Evolutionary conservation across 768 basidiomycete species (phyloP).

Genomic region (Termitomyces heimii): DNA sequence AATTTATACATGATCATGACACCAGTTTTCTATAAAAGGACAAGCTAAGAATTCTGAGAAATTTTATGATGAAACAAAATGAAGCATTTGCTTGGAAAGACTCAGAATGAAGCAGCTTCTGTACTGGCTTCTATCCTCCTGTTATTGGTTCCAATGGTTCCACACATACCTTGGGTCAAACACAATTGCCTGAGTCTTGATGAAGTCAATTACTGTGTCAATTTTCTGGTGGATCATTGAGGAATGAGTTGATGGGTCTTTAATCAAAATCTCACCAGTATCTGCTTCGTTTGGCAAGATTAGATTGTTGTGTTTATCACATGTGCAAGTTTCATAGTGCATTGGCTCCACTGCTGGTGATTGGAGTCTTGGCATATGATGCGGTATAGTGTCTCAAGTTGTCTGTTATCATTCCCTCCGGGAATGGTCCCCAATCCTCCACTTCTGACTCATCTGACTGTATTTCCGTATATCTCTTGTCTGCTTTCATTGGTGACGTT

Average conservation of each 20-base stretch:
- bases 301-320: neutral
- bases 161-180: no score
- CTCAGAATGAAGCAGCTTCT: no score
- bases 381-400: neutral
- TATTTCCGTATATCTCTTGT: no score
- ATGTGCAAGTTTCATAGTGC: no score
- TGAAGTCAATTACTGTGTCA: neutral
- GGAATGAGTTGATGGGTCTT: neutral
- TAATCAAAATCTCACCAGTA: neutral
- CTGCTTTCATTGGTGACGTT: fast-evolving
- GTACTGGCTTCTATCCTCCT: no score
- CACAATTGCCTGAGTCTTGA: no score
- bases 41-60: no score
- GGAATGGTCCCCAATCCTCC: neutral
- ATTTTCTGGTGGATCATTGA: neutral
- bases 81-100: no score
- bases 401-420: neutral
- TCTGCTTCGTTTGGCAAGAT: neutral
- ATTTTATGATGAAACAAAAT: no score
- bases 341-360: neutral
- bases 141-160: no score
- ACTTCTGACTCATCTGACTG: neutral
- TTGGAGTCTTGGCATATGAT: neutral
- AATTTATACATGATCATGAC: no score
- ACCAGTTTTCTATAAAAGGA: no score